These are phyloP conservation scores for Gynochthodes officinalis DNA, from an alignment of 257 asterid species.

Conservation along the genomic window DNA sequence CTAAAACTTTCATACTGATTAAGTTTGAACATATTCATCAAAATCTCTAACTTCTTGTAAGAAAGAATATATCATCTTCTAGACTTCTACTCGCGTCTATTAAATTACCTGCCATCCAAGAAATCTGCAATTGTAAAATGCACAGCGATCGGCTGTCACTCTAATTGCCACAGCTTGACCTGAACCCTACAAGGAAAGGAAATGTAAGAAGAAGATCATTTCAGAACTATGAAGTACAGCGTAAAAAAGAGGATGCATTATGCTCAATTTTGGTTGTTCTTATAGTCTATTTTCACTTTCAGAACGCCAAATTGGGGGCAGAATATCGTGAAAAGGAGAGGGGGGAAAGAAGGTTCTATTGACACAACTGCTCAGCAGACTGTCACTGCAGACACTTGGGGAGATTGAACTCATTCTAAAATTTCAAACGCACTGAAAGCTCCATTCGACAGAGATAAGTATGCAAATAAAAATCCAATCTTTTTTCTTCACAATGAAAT, in stretches of 20 bases:
- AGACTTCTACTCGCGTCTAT: neutral
- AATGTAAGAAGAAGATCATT: neutral
- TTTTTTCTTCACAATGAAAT: neutral
- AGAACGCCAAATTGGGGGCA: neutral
- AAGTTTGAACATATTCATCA: neutral
- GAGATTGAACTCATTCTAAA: neutral
- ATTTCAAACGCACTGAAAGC: neutral
- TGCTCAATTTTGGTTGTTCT: neutral
- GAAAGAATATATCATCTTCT: neutral
- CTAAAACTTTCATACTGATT: neutral
- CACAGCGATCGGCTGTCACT: constrained; percentile 91
- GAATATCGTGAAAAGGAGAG: neutral
- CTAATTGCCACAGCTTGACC: constrained; percentile 97
- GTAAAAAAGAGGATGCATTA: neutral
- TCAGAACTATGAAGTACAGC: neutral
- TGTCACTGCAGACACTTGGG: neutral
- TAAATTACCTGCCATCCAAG: constrained; percentile 88
- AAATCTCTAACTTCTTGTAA: neutral
- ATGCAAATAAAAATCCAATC: neutral
- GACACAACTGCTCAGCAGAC: neutral
- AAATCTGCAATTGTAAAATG: constrained; percentile 88
- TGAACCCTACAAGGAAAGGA: constrained; percentile 51
- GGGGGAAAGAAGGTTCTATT: neutral
- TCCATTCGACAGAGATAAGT: neutral
- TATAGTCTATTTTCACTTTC: neutral